Evolutionary conservation across 441 rosid species (phyloP).

Genomic region (Populus hybrid): DNA sequence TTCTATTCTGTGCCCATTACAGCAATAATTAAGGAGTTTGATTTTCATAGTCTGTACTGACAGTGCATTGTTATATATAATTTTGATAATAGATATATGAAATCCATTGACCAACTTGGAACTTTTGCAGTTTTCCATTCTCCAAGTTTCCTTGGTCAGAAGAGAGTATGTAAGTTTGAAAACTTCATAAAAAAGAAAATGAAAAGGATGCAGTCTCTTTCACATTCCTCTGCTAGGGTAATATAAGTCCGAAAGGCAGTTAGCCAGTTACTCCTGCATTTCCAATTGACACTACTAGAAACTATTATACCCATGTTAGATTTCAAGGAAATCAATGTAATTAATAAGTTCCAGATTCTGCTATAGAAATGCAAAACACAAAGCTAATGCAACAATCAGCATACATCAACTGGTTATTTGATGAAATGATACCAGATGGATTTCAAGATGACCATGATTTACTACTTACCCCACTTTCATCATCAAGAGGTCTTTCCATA

Average conservation of each 20-base stretch:
- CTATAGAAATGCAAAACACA: too few relatives aligned
- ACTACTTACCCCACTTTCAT: neutral
- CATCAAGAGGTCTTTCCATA: neutral
- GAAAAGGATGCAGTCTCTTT: neutral
- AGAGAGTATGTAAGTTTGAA: neutral
- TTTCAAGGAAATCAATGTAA: too few relatives aligned
- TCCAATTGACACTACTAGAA: too few relatives aligned
- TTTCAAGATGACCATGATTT: neutral
- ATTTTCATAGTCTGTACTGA: neutral
- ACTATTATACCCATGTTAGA: too few relatives aligned
- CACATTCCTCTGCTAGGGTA: neutral
- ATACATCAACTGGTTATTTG: too few relatives aligned
- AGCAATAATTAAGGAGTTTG: neutral
- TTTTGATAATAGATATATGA: neutral
- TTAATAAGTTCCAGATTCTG: too few relatives aligned
- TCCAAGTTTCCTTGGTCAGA: neutral
- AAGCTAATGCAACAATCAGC: too few relatives aligned
- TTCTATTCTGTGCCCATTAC: neutral
- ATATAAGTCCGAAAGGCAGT: too few relatives aligned
- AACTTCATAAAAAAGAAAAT: neutral
- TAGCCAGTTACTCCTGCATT: too few relatives aligned
- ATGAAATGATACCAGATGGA: too few relatives aligned
- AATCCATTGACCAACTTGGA: neutral
- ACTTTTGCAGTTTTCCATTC: neutral
- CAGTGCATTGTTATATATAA: neutral